Evolutionary conservation across 345 rosid genomes (phyloP).

Genomic region (Hypericum perforatum): DNA sequence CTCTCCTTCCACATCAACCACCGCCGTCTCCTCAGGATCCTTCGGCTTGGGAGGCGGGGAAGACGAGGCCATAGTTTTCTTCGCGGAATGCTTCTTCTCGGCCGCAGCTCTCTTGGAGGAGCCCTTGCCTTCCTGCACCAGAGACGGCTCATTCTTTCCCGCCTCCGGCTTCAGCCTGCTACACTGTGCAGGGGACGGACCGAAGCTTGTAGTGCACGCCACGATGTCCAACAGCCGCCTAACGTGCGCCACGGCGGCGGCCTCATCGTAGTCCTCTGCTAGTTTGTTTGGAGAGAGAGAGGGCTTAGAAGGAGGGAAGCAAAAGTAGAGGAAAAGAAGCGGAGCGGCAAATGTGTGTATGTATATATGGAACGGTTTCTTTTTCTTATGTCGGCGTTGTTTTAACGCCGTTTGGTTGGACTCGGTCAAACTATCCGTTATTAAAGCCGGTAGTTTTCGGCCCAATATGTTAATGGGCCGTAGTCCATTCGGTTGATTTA

Average conservation of each 20-base stretch:
- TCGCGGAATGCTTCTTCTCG: constrained; percentile 29
- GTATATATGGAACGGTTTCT: background rate
- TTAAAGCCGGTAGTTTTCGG: too few relatives aligned
- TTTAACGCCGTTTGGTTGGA: constrained; percentile 12
- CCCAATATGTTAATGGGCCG: too few relatives aligned
- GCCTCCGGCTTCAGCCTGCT: background rate
- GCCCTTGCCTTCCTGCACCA: constrained; percentile 17
- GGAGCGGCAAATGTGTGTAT: background rate
- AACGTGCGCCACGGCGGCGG: constrained; percentile 73
- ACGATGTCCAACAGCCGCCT: constrained; percentile 82
- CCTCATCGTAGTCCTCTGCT: constrained; percentile 81
- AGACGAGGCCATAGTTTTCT: constrained; percentile 26
- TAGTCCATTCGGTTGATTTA: too few relatives aligned
- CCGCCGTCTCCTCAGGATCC: constrained; percentile 34
- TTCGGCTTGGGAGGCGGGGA: constrained; percentile 7
- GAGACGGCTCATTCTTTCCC: constrained; percentile 33
- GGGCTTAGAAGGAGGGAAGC: background rate
- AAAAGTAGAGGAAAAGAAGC: background rate
- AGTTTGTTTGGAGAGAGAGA: background rate
- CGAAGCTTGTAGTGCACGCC: constrained; percentile 77
- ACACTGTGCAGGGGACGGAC: constrained; percentile 27
- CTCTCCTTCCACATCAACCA: constrained; percentile 60
- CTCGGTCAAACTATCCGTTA: too few relatives aligned
- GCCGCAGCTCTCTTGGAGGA: constrained; percentile 24
- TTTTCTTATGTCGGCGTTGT: background rate